A percentile compares a stretch with the other conserved stretches of the same genome.
phyloP scores from a whole-genome alignment of 768 basidiomycete genomes.

The Psilocybe cyanescens region DNA sequence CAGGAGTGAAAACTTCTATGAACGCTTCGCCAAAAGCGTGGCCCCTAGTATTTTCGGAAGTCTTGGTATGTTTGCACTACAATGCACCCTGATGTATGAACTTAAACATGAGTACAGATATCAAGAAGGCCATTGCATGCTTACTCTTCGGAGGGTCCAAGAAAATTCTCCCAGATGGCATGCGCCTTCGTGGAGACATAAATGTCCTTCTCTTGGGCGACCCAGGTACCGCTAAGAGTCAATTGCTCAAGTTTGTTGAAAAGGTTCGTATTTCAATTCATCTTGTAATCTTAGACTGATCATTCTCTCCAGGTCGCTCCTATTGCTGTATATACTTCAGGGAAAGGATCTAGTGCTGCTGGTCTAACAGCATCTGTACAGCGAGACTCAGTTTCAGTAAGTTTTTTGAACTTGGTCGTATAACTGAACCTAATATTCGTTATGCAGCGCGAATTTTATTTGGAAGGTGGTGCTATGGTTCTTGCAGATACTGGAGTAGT shows the following conservation, averaged over 20 bases:
- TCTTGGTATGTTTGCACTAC: constrained; percentile 58
- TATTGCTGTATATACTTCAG: constrained; percentile 97
- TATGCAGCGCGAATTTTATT: constrained; percentile 91
- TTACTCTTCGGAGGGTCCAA: constrained; percentile 97
- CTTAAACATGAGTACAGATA: constrained; percentile 60
- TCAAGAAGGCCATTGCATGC: constrained; percentile 97
- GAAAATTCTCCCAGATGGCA: constrained; percentile 95
- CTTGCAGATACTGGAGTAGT: constrained; percentile 98
- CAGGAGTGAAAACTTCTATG: constrained; percentile 87
- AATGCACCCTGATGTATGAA: neutral
- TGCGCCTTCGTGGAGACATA: constrained; percentile 96
- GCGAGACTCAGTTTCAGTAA: constrained; percentile 86
- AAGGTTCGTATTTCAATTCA: constrained; percentile 54
- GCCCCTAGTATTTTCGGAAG: constrained; percentile 98
- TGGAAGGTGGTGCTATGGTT: constrained; percentile 99
- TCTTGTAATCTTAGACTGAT: constrained; percentile 4
- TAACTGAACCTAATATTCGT: constrained; percentile 9
- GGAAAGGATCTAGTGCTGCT: constrained; percentile 97
- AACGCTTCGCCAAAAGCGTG: constrained; percentile 91
- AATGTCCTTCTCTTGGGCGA: constrained; percentile 97
- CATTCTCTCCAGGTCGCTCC: constrained; percentile 75
- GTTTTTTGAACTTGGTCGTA: constrained; percentile 27
- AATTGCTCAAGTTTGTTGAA: constrained; percentile 97
- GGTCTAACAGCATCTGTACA: constrained; percentile 98
- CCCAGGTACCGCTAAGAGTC: constrained; percentile 98